Evolutionary conservation across 139 green algal species (phyloP), one percentile per base, ranked within the genome.

Genomic region (Chlamydomonas sp.): DNA sequence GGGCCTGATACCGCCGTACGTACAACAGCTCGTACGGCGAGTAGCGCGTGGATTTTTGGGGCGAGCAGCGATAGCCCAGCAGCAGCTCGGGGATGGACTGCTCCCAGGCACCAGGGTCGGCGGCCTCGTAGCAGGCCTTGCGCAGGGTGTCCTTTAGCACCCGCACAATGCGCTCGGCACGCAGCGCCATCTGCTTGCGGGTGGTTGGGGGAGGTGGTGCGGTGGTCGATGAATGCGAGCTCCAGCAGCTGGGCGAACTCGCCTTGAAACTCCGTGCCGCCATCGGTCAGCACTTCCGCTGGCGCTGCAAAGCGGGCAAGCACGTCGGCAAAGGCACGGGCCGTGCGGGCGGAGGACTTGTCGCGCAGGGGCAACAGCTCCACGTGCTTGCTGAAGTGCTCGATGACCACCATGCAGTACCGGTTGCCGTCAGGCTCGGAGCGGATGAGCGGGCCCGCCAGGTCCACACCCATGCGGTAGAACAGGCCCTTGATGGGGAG

Each of bases 391-490:
- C 15, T 77, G 59, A 88, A 75, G 49, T 87, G 72, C 63, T 93
- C 87, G 15, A 90, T 90, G 17, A 74, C 74, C 12, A 93, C 64
- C 77, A 91, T n/a, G n/a, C n/a, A n/a, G n/a, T n/a, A n/a, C n/a
- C n/a, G n/a, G n/a, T n/a, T n/a, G n/a, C n/a, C n/a, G n/a, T n/a
- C n/a, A n/a, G n/a, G n/a, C n/a, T n/a, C n/a, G n/a, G n/a, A 69
- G 8, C 9, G 9, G 8, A 69, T 9, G 8, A 69, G 9, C 64
- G 64, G 64, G 8, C 7, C 9, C 8, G 64, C 64, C 7, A 9
- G 7, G 9, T 16, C 8, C 64, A 69, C 9, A 16, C 8, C 8
- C 64, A 9, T 16, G 64, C 64, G 64, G 64, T 69, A 69, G 9
- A 69, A 69, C 64, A 69, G 64, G 8, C 64, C 64, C 64, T 16